phyloP scores from a whole-genome alignment of 106 monocot genomes.

The Platanthera guangdongensis region DNA sequence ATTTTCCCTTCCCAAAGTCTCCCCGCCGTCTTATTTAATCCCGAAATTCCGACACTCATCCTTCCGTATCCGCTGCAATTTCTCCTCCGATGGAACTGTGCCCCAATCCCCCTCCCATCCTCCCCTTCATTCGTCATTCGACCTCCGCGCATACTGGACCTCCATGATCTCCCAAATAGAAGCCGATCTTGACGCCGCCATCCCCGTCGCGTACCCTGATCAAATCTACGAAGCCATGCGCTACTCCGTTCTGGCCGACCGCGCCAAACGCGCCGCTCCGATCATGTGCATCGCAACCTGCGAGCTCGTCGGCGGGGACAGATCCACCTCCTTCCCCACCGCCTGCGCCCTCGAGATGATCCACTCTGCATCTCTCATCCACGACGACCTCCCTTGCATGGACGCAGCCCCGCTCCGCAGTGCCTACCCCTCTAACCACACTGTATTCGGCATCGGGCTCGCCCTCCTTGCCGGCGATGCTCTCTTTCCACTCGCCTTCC shows the following conservation, averaged over 20 bases:
- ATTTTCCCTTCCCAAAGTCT: neutral
- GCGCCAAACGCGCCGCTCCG: constrained; percentile 59
- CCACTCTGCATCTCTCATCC: constrained; percentile 82
- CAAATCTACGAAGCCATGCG: constrained; percentile 65
- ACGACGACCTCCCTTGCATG: constrained; percentile 90
- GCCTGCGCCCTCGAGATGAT: constrained; percentile 84
- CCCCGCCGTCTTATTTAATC: neutral
- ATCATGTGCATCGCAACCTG: constrained; percentile 67
- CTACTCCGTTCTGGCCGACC: constrained; percentile 56
- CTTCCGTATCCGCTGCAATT: neutral
- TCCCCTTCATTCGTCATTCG: constrained; percentile 28
- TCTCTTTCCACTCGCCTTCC: constrained; percentile 60
- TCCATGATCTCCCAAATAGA: constrained; percentile 45
- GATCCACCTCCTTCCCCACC: constrained; percentile 43
- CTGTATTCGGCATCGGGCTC: constrained; percentile 41
- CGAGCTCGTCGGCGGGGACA: constrained; percentile 48
- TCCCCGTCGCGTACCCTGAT: constrained; percentile 46
- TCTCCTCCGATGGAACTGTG: neutral
- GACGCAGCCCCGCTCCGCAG: constrained; percentile 55
- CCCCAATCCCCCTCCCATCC: constrained; percentile 9
- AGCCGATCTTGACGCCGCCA: constrained; percentile 44
- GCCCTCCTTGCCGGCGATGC: constrained; percentile 82
- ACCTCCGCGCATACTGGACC: constrained; percentile 66
- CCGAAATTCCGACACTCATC: neutral
- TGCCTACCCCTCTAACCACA: constrained; percentile 60